Conservation (phyloP, 768 basidiomycete species). For the Serendipita sp. region DNA sequence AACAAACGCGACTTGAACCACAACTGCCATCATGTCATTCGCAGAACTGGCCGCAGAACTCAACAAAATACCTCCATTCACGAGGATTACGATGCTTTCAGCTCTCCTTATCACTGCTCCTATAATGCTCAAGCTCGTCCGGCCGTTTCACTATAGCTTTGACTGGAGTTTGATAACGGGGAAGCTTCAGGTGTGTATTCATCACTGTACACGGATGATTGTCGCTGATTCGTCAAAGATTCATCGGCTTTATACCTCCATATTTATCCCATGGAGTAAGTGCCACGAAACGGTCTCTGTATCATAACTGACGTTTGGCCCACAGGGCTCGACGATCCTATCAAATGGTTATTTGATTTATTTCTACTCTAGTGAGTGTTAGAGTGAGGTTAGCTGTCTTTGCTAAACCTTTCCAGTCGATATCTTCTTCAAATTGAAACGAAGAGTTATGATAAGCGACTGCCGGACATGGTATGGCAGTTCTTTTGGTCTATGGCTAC, state of each 20-base stretch:
- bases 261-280: background rate
- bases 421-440: background rate
- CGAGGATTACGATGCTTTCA: background rate
- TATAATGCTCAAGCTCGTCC: background rate
- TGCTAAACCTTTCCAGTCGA: background rate
- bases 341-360: background rate
- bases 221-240: background rate
- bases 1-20: no score
- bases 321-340: background rate
- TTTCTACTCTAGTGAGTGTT: background rate
- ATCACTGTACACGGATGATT: background rate
- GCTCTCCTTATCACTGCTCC: background rate
- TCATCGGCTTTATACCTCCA: background rate
- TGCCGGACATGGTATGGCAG: constrained; percentile 4
- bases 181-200: background rate
- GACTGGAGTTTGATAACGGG: background rate
- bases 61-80: constrained; percentile 3
- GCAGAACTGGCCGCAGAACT: background rate
- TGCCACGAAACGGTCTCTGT: background rate
- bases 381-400: background rate
- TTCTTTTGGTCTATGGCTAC: background rate
- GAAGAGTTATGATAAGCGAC: background rate
- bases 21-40: background rate
- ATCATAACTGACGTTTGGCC: background rate
- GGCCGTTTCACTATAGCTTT: background rate